Evolutionary conservation across 2,329 filamentous ascomycete species (phyloP), one percentile per base, ranked within the genome.

Genomic region (Parasarocladium wereldwijsianum): DNA sequence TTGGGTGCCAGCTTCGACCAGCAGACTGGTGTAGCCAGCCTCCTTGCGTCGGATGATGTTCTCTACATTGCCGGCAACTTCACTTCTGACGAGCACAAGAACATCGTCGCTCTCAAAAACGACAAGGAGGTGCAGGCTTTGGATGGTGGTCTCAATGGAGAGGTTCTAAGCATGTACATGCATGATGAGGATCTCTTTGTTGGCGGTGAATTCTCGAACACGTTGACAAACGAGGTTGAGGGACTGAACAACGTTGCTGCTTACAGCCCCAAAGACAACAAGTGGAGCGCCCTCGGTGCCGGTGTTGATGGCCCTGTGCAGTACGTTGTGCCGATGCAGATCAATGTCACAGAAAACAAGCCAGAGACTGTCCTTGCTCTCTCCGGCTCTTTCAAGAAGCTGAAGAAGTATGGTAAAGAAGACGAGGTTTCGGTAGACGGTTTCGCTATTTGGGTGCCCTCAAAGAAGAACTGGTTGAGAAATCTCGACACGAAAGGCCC

Each of bases 391-490:
- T 98, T 98, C 50, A 66, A 69, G 11, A 60, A 73, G 32, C 71
- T 93, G 36, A 66, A 76, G 17, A 68, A 66, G 0, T 87, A 84
- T 41, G 71, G 60, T 20, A 61, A 62, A 38, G 76, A 76, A 39
- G 51, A 63, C 6, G 66, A 72, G 8, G 63, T 76, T 17, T 44
- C 66, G 7, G 79, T 75, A 1, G 54, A 71, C 29, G 85, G 86
- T 3, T 84, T 98, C 44, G 87, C 84, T 10, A 64, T 96, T 21
- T 98, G 90, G 90, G 77, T 96, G 6, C 82, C 82, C 3, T 92
- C 85, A 4, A 64, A 68, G 37, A 66, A 64, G 34, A 90, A 90
- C 47, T 98, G 90, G 90, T 62, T 98, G 11, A 73, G 84, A 46
- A 90, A 92, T 40, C 57, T 94, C 12, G 52, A 73, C 20, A 58